Conservation (phyloP, 108 stramenopile species). For the Nitzschia sp. region DNA sequence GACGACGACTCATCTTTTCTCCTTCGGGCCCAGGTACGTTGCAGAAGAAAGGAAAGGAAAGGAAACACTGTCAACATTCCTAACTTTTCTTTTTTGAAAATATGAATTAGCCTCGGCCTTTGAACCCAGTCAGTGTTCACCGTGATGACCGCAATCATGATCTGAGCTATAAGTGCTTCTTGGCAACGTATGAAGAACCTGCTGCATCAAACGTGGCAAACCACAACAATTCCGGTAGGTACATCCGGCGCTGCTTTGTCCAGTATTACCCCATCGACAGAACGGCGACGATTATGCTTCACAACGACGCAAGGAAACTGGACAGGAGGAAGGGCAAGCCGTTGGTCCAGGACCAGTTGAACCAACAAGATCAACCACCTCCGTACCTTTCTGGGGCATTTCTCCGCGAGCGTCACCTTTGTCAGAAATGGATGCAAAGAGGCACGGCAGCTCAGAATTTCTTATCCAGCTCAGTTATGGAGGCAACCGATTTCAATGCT, state of each 20-base stretch:
- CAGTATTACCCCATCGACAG: slow-evolving; percentile 80
- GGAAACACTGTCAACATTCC: neutral
- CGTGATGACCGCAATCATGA: slow-evolving; percentile 70
- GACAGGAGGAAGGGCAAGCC: slow-evolving; percentile 50
- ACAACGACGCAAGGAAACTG: slow-evolving; percentile 49
- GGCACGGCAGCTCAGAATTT: slow-evolving; percentile 36
- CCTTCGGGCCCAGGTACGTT: slow-evolving; percentile 61
- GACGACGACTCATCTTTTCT: slow-evolving; percentile 90
- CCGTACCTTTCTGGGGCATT: slow-evolving; percentile 43
- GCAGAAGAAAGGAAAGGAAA: neutral
- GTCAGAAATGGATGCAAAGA: slow-evolving; percentile 46
- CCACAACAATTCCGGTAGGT: slow-evolving; percentile 61
- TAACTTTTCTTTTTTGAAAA: too few species aligned
- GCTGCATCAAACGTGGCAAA: slow-evolving; percentile 45
- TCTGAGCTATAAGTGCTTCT: slow-evolving; percentile 74
- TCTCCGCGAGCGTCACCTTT: slow-evolving; percentile 51
- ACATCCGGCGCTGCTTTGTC: slow-evolving; percentile 72
- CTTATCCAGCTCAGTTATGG: slow-evolving; percentile 74
- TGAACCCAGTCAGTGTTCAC: slow-evolving; percentile 74
- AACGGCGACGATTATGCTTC: slow-evolving; percentile 64
- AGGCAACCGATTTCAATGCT: slow-evolving; percentile 69
- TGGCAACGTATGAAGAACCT: slow-evolving; percentile 81
- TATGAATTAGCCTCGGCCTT: slow-evolving; percentile 41
- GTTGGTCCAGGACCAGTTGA: neutral
- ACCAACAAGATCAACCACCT: slow-evolving; percentile 6